Conservation (phyloP, 2,329 filamentous ascomycete genomes). For the Fusarium secorum region DNA sequence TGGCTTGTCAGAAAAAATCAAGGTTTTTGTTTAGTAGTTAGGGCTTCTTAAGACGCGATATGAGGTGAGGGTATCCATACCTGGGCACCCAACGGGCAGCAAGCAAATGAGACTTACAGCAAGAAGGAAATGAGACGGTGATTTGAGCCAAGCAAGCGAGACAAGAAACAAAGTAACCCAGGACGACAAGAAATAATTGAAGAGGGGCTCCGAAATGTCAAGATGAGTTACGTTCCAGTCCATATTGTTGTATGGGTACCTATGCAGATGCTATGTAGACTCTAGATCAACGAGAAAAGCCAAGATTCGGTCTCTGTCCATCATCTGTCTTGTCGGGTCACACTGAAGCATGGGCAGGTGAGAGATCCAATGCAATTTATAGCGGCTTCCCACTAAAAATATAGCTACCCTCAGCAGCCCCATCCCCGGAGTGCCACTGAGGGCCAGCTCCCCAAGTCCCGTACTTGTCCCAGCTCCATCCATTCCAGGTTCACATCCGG, state of each 20-base stretch:
- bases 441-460: background rate
- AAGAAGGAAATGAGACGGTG: conserved; percentile 30
- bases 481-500: conserved; percentile 27
- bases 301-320: conserved; percentile 4
- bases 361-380: conserved; percentile 5
- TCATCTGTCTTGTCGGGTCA: background rate
- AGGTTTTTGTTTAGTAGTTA: background rate
- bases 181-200: conserved; percentile 18
- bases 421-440: conserved; percentile 17
- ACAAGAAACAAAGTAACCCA: conserved; percentile 28
- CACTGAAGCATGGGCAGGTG: background rate
- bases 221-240: conserved; percentile 27
- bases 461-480: background rate
- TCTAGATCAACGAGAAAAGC: conserved; percentile 1
- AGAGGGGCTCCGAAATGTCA: conserved; percentile 9
- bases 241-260: conserved; percentile 6
- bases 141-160: conserved; percentile 26
- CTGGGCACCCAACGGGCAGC: conserved; percentile 34
- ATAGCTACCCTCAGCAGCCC: conserved; percentile 20
- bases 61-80: conserved; percentile 31
- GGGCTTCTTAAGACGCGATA: background rate
- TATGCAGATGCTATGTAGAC: background rate
- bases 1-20: conserved; percentile 4
- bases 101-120: conserved; percentile 33
- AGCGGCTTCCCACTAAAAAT: conserved; percentile 19